phyloP scores from a whole-genome alignment of 257 asterid genomes.

The Solanum sejunctum region DNA sequence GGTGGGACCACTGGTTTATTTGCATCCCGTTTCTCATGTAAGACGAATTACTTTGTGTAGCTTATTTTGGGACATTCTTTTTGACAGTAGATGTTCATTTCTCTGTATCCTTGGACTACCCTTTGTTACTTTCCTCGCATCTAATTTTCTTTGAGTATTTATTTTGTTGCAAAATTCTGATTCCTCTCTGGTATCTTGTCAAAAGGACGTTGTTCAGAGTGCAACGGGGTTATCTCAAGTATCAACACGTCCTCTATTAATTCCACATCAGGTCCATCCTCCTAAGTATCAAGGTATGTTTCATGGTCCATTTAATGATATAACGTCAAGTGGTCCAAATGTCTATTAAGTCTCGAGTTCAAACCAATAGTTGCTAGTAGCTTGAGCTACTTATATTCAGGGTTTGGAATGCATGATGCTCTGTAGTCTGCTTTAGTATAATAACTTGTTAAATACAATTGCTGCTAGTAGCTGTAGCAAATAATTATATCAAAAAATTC shows the following conservation, averaged over 20 bases:
- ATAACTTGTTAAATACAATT: neutral
- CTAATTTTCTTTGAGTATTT: neutral
- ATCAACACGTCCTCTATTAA: conserved; percentile 34
- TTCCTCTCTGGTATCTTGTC: conserved; percentile 5
- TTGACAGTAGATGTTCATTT: neutral
- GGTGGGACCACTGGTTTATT: conserved; percentile 44
- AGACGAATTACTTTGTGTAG: conserved; percentile 9
- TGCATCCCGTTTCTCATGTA: conserved; percentile 69
- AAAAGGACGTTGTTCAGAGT: conserved; percentile 41
- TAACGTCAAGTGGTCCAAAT: neutral
- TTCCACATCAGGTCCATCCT: conserved; percentile 40
- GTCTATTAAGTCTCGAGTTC: neutral
- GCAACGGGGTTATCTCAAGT: conserved; percentile 49
- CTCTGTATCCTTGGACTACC: neutral
- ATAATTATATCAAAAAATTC: neutral
- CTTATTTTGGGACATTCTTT: neutral
- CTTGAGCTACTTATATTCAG: neutral
- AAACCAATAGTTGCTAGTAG: neutral
- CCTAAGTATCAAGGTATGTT: conserved; percentile 70
- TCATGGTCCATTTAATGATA: neutral
- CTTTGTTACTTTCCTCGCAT: neutral
- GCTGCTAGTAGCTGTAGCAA: neutral
- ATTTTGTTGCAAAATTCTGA: neutral
- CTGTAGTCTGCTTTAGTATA: neutral
- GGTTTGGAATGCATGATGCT: neutral